These are phyloP conservation scores for Lichtheimia hyalospora DNA, from an alignment of 371 early-diverging fungal genomes.

Conservation along the genomic window DNA sequence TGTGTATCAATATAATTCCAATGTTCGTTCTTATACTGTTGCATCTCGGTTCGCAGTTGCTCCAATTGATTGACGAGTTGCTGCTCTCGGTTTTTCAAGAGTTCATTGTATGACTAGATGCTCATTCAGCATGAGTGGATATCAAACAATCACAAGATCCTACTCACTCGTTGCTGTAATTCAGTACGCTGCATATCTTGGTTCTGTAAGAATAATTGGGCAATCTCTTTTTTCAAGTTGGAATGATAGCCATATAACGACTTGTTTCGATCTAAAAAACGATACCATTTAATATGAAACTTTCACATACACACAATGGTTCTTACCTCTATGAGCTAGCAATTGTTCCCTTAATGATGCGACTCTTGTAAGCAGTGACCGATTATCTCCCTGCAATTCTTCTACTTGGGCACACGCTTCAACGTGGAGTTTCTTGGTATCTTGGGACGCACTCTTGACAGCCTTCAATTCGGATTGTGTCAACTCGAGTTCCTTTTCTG, in stretches of 20 bases:
- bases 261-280: slow-evolving; percentile 2
- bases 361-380: neutral
- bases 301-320: neutral
- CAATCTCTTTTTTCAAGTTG: neutral
- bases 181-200: neutral
- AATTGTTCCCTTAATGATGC: neutral
- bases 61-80: neutral
- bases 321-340: neutral
- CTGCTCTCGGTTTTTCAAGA: neutral
- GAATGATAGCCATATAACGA: neutral
- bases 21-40: too few relatives aligned
- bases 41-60: too few relatives aligned
- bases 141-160: neutral
- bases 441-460: neutral
- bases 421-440: neutral
- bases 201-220: neutral
- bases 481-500: neutral
- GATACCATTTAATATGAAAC: too few relatives aligned
- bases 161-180: neutral
- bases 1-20: too few relatives aligned
- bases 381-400: neutral
- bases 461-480: neutral
- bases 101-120: neutral
- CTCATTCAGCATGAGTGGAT: neutral
- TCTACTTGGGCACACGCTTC: neutral